Base-by-base conservation (phyloP, 2,329 filamentous ascomycete genomes). In the Arthrobotrys conoides region DNA sequence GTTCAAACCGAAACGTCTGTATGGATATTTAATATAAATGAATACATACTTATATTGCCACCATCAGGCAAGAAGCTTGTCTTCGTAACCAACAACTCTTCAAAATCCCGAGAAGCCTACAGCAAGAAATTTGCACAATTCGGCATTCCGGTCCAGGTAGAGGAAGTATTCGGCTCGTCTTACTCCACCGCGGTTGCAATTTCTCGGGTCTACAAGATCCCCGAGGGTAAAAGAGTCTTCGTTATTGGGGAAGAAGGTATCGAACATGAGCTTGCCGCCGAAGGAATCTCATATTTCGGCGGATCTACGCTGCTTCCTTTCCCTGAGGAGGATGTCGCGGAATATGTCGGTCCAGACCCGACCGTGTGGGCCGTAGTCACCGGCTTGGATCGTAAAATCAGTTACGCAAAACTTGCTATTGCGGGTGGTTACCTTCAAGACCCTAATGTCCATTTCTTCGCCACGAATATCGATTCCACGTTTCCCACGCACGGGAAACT, bases 11-110 rank as follows among this genome's bases (percentile, higher is more conserved):
- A 46, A 14, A 16, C 5, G 1, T 41, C 18, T 27, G 66, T 66
- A 38, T 16, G 33, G 10, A 49, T 49, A 22, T 10, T n/a, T n/a
- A n/a, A 57, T 36, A 27, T 36, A 18, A 57, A 44, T 4, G 44
- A 20, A 22, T 46, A n/a, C 2, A 5, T 48, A 48, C 18, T 48
- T 18, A 18, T 9, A 20, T 48, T 10, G 9, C 18, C n/a, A 14
- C 30, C n/a, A 44, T 27, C 14, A 96, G 94, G 93, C 83, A 99
- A 99, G 85, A 91, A 91, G 84, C 89, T 96, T 38, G 91, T 99
- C 69, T 99, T 99, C 83, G 96, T 99, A 66, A 99, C 96, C 48
- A 99, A 99, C 87, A 99, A 99, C 87, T 97, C 94, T 83, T 98
- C 96, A 72, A 99, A 99, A 84, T 97, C 95, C 10, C 92, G 96